Conservation (phyloP, 305 asterid species). For the Fraxinus sp. region DNA sequence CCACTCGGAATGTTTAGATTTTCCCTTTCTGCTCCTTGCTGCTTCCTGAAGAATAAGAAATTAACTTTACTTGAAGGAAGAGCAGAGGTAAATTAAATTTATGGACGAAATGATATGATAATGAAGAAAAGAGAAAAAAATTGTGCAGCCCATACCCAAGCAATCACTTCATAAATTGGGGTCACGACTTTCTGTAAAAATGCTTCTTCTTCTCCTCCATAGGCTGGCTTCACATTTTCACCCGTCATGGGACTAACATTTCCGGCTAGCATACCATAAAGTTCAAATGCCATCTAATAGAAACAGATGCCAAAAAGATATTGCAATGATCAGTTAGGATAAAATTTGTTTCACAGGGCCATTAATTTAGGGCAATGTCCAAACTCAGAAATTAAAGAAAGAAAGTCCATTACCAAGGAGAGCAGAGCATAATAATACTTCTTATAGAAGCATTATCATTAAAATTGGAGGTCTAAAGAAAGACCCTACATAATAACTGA, state of each 20-base stretch:
- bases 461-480: slow-evolving; percentile 2
- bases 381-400: neutral
- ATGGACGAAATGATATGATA: neutral
- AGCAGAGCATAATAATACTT: slow-evolving; percentile 3
- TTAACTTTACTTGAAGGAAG: slow-evolving; percentile 15
- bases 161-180: slow-evolving; percentile 95
- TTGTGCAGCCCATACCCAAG: slow-evolving; percentile 48
- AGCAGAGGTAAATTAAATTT: neutral
- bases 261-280: slow-evolving; percentile 97
- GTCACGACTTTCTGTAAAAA: slow-evolving; percentile 80
- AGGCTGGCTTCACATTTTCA: slow-evolving; percentile 96
- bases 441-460: neutral
- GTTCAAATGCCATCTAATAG: slow-evolving; percentile 94
- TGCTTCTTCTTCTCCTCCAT: slow-evolving; percentile 99
- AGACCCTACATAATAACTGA: slow-evolving; percentile 10
- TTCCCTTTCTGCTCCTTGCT: slow-evolving; percentile 73
- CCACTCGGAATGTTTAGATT: slow-evolving; percentile 98
- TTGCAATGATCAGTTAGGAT: slow-evolving; percentile 3
- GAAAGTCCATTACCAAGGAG: neutral
- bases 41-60: slow-evolving; percentile 68
- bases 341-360: neutral
- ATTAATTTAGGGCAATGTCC: slow-evolving; percentile 10
- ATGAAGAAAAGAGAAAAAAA: neutral
- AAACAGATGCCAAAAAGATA: slow-evolving; percentile 3
- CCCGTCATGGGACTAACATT: slow-evolving; percentile 98